Evolutionary conservation across 768 basidiomycete genomes (phyloP), one percentile per base, ranked within the genome.

Genomic region (Amanita inopinata): DNA sequence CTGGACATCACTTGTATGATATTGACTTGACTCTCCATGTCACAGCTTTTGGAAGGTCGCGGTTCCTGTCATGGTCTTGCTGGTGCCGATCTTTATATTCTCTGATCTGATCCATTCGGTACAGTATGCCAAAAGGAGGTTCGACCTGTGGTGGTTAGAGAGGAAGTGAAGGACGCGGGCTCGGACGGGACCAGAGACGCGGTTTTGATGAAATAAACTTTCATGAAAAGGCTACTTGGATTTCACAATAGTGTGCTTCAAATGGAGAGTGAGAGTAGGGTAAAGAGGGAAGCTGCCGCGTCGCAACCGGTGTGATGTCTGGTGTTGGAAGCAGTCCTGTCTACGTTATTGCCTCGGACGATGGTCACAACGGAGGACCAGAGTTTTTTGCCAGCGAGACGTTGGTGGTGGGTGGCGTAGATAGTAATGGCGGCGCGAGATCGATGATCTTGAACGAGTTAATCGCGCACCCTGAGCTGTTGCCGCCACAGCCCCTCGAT

Each of bases 41-140:
- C 8, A 20, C 46, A 83, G 80, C 8, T 86, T 83, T 65, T 84
- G 83, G 83, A 60, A 70, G 49, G 73, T 83, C 47, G 76, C 78
- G 1, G 53, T 80, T 2, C 80, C 80, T 0, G 56, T 78, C 17
- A 76, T 83, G 74, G 53, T 56, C n/a, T 49, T 76, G 38, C 63
- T 84, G 33, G 57, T 78, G 5, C 70, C 77, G 11, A 38, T 76
- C 14, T 81, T 82, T 60, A 60, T 74, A 57, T 68, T 63, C 53
- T 55, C 64, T 10, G 80, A 85, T 47, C 59, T 85, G 47, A 59
- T 59, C 51, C 56, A 64, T 27, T 49, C 67, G 38, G 48, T 53
- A 5, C 71, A 72, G 47, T 74, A 75, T 49, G 30, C 74, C n/a
- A 56, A 63, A 52, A 78, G 76, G 53, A 57, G 55, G 40, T 11